Percentiles rank a stretch among this genome's conserved stretches.
phyloP scores from a whole-genome alignment of 1,139 yeast species.

The Saccharomyces hybrid region DNA sequence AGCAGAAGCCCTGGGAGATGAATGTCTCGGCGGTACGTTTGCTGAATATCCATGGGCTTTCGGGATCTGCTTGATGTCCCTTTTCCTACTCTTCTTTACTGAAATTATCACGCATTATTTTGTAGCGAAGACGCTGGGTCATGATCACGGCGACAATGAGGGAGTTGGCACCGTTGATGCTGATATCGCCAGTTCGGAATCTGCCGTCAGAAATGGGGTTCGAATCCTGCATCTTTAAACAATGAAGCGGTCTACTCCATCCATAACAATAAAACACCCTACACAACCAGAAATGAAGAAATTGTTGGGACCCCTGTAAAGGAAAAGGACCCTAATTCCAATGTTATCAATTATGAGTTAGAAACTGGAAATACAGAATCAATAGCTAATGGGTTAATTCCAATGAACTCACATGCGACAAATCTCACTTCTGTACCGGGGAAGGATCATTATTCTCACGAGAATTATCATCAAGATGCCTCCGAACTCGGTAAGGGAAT shows the following conservation, averaged over 20 bases:
- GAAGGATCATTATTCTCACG: slow-evolving; percentile 43
- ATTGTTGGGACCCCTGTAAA: not conserved
- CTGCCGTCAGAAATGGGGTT: not conserved
- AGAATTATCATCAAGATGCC: slow-evolving; percentile 49
- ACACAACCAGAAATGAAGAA: not conserved
- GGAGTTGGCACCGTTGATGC: not conserved
- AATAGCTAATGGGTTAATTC: not conserved
- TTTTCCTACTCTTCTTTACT: slow-evolving; percentile 44
- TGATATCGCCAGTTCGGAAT: not conserved
- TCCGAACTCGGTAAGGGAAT: slow-evolving; percentile 40
- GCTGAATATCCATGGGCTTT: slow-evolving; percentile 56
- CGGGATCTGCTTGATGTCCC: slow-evolving; percentile 50
- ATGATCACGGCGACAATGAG: not conserved
- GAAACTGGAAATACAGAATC: not conserved
- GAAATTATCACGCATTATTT: slow-evolving; percentile 51
- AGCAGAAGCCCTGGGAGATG: slow-evolving; percentile 42
- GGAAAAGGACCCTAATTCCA: not conserved
- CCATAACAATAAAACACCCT: not conserved
- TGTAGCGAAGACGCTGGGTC: slow-evolving; percentile 9
- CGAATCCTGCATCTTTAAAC: not conserved
- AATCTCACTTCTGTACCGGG: slow-evolving; percentile 20
- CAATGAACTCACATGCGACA: not conserved
- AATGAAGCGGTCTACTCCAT: not conserved
- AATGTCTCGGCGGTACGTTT: slow-evolving; percentile 52
- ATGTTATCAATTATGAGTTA: not conserved